A percentile compares a stretch with the other conserved stretches of the same genome.
Evolutionary conservation across 225 moss, liverwort and hornwort genomes (phyloP).

Genomic region (Asterella californica): DNA sequence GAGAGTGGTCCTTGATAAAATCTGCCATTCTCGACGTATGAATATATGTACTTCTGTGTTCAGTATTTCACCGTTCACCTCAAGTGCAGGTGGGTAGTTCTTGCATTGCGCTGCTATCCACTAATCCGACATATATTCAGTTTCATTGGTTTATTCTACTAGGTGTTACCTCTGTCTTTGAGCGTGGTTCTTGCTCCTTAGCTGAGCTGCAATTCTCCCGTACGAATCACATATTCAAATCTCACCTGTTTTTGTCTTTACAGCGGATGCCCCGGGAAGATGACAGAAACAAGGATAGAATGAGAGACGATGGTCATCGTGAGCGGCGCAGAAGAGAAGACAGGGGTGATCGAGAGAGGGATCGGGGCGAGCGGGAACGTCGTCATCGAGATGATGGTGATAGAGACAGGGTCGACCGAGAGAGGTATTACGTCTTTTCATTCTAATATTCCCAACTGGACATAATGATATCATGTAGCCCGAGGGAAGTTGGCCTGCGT

Average conservation of each 20-base stretch:
- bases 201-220: background rate
- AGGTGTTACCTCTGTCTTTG: too few relatives aligned
- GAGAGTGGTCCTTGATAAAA: too few relatives aligned
- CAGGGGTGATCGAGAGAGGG: slow-evolving; percentile 67
- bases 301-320: slow-evolving; percentile 75
- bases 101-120: too few relatives aligned
- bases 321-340: slow-evolving; percentile 89
- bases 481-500: too few relatives aligned
- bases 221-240: too few relatives aligned
- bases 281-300: slow-evolving; percentile 75
- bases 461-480: background rate
- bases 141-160: too few relatives aligned
- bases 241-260: background rate
- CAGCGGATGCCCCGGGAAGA: slow-evolving; percentile 91
- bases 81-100: too few relatives aligned
- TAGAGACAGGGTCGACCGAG: slow-evolving; percentile 46
- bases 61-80: too few relatives aligned
- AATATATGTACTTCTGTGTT: too few relatives aligned
- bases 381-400: slow-evolving; percentile 49
- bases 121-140: background rate
- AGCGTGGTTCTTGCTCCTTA: too few relatives aligned
- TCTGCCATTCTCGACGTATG: too few relatives aligned
- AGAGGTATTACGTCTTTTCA: slow-evolving; percentile 26
- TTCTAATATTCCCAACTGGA: background rate
- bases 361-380: slow-evolving; percentile 43